Evolutionary conservation across 2,329 filamentous ascomycete species (phyloP), one percentile per base, ranked within the genome.

Genomic region (Nemania bipapillata): DNA sequence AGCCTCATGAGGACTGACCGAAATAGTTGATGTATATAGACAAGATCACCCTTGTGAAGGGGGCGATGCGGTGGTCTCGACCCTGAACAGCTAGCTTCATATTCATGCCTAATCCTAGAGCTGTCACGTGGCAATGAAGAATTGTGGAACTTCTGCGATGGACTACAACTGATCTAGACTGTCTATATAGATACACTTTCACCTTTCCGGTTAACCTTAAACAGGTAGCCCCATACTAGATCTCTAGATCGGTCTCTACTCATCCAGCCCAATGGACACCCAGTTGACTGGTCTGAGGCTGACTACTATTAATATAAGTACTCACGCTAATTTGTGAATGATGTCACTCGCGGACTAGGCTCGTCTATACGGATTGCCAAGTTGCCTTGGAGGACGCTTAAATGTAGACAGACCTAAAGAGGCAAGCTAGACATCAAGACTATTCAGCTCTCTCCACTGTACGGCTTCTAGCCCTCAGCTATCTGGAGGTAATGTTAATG

Each of bases 341-440:
- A 59, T 22, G 15, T 47, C 40, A 30, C 6, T 59, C 35, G 32
- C 9, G 53, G 40, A 56, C 53, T 32, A 42, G 56, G 26, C 56
- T 26, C 37, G 17, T 59, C 42, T 24, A 49, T 20, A 32, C 15
- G n/a, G 37, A 47, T 22, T 58, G 55, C 55, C 37, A 58, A 30
- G 55, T 58, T n/a, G 6, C 37, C 2, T 11, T 35, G 12, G 11
- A 35, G 12, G 32, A 37, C 30, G 53, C 30, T 59, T 59, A 17
- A 15, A 9, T 22, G 2, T 24, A 15, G 40, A 20, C 24, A n/a
- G 55, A 15, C 37, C 32, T 49, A 32, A 47, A 17, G 40, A 15
- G n/a, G 56, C 40, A 22, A 59, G 26, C 32, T 37, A 22, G n/a
- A 40, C 4, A 30, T 47, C 26, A 26, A 20, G 5, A 22, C 35